Evolutionary conservation across 2,329 filamentous ascomycete genomes (phyloP), one percentile per base, ranked within the genome.

Genomic region (Fusarium papillatum): DNA sequence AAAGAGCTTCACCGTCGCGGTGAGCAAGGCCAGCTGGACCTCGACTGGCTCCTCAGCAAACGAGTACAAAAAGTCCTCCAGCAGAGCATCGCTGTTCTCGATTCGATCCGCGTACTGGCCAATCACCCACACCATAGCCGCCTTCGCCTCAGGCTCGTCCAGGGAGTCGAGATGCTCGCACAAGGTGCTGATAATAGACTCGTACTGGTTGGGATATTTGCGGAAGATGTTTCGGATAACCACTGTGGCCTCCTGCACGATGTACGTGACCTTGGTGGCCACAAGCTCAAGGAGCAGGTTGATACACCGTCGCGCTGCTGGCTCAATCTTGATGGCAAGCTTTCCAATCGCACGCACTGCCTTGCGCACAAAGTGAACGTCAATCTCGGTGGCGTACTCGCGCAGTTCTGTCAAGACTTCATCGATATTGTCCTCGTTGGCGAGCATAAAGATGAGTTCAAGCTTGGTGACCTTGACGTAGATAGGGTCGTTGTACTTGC

Each of bases 381-480:
- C 97, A 75, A 99, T 98, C 84, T 99, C 97, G 0, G 96, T 98
- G 10, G 97, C 96, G 84, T 99, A 98, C 89, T 99, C 97, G 82
- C 95, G 92, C 68, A 99, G 86, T 83, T 99, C 97, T 2, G 96
- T 97, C 76, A 99, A 86, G 1, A 99, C 97, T 82, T 98, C 95
- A 61, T 95, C 93, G 79, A 99, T 99, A 83, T 99, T 99, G 80
- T 93, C 94, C 84, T 98, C 95, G 39, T 92, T 98, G 10, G 97
- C 97, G 71, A 99, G 90, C 97, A 98, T 99, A 85, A 99, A 99
- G 77, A 99, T 98, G 79, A 99, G 90, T 85, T 99, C 97, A 62
- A 99, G 90, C 85, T 99, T 99, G 19, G 97, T 99, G 64, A 99
- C 97, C 85, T 99, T 99, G 86, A 99, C 97, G 83, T 98, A 99